Conservation (phyloP, 352 stramenopile genomes). For the Phytopythium chamaehyphon region DNA sequence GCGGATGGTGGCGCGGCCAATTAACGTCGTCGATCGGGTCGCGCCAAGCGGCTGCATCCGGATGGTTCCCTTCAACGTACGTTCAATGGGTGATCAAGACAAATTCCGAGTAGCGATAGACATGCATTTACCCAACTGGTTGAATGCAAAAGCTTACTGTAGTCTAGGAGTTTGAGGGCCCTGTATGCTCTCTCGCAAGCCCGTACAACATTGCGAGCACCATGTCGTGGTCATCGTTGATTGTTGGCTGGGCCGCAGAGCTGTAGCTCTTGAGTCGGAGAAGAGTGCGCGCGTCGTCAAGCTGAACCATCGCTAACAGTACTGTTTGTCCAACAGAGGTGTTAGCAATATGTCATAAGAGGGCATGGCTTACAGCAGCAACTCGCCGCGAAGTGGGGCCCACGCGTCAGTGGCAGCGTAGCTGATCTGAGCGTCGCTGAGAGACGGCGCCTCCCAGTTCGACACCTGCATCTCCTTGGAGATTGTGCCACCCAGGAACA, state of each 20-base stretch:
- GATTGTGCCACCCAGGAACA: slow-evolving; percentile 67
- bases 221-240: slow-evolving; percentile 37
- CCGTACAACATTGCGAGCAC: slow-evolving; percentile 46
- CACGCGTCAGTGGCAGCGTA: slow-evolving; percentile 83
- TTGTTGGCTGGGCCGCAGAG: slow-evolving; percentile 24
- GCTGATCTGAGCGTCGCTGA: slow-evolving; percentile 68
- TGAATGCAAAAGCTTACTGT: too few species aligned
- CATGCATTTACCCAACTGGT: slow-evolving; percentile 1
- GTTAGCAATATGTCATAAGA: slow-evolving; percentile 7
- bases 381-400: slow-evolving; percentile 61
- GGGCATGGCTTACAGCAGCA: not conserved
- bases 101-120: not conserved
- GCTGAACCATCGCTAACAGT: slow-evolving; percentile 70
- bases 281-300: slow-evolving; percentile 48
- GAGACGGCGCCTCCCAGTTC: slow-evolving; percentile 65
- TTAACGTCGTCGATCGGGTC: too few species aligned
- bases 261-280: slow-evolving; percentile 73
- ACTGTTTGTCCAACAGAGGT: slow-evolving; percentile 35
- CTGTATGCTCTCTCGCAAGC: slow-evolving; percentile 28
- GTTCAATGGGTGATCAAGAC: slow-evolving; percentile 29
- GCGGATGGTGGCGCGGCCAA: slow-evolving; percentile 43
- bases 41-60: too few species aligned
- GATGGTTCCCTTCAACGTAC: slow-evolving; percentile 57
- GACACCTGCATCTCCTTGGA: slow-evolving; percentile 87
- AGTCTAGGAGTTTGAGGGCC: too few species aligned